These are phyloP conservation scores for Neurospora sp. DNA, from an alignment of 495 filamentous ascomycete genomes.

Conservation along the genomic window DNA sequence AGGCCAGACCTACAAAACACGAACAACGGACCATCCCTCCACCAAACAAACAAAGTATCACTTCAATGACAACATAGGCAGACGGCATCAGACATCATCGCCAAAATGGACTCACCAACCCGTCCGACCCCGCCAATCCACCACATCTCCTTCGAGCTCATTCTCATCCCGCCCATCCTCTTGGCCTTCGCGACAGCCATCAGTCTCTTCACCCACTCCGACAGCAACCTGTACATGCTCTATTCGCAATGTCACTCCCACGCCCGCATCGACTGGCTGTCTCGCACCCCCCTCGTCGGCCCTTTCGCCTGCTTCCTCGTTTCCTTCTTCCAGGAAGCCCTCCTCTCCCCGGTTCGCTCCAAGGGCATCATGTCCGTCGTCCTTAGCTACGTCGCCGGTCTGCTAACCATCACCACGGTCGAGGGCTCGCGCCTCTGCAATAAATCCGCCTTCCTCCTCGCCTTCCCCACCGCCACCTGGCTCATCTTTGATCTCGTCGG, in stretches of 20 bases:
- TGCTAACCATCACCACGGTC: conserved; percentile 28
- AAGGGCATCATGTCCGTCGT: conserved; percentile 16
- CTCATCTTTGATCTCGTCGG: conserved; percentile 30
- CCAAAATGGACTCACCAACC: conserved; percentile 11
- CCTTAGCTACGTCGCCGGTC: conserved; percentile 21
- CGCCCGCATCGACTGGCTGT: conserved; percentile 23
- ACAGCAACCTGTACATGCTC: conserved; percentile 30
- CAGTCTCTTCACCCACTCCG: conserved; percentile 20
- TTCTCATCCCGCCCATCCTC: conserved; percentile 23
- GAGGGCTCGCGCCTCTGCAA: conserved; percentile 31
- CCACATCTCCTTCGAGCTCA: conserved; percentile 14
- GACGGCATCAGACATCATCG: not conserved
- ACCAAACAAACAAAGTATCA: not conserved
- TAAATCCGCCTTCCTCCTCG: conserved; percentile 17
- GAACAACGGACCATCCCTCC: not conserved
- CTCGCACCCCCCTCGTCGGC: conserved; percentile 24
- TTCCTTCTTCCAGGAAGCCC: conserved; percentile 25
- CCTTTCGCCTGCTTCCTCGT: conserved; percentile 30
- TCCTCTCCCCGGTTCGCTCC: conserved; percentile 14
- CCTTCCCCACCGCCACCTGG: conserved; percentile 27
- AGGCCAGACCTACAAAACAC: not conserved
- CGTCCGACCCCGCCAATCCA: conserved; percentile 17
- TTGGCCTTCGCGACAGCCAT: conserved; percentile 19
- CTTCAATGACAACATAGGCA: not conserved
- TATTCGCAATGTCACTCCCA: conserved; percentile 33